Evolutionary conservation across 306 rosid genomes (phyloP).

Genomic region (Casuarina equisetifolia): DNA sequence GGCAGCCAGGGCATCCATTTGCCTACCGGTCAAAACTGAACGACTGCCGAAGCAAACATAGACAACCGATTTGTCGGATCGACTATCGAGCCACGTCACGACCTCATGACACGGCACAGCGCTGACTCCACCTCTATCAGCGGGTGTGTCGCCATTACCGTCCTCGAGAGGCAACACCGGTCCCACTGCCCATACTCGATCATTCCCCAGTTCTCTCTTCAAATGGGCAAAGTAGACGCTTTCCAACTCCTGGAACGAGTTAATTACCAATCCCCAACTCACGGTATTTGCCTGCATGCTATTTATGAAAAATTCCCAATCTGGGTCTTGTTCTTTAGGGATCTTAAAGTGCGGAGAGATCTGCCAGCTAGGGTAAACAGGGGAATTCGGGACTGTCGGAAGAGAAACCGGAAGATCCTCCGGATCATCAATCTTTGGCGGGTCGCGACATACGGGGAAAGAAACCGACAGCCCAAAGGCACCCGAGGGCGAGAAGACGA

Average conservation of each 20-base stretch:
- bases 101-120: constrained; percentile 19
- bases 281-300: constrained; percentile 12
- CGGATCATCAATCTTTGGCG: constrained; percentile 12
- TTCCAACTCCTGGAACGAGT: constrained; percentile 39
- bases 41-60: constrained; percentile 57
- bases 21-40: constrained; percentile 19
- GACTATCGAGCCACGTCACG: constrained; percentile 37
- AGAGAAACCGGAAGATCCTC: constrained; percentile 23
- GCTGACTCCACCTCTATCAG: constrained; percentile 37
- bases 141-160: not conserved
- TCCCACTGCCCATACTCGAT: constrained; percentile 49
- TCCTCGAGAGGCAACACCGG: constrained; percentile 24
- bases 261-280: constrained; percentile 45
- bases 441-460: constrained; percentile 32
- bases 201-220: constrained; percentile 28
- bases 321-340: constrained; percentile 16
- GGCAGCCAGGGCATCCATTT: constrained; percentile 32
- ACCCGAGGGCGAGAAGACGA: constrained; percentile 50
- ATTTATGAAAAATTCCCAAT: constrained; percentile 25
- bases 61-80: constrained; percentile 23
- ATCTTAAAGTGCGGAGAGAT: not conserved
- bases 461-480: constrained; percentile 18
- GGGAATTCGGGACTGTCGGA: constrained; percentile 40
- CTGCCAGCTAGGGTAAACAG: constrained; percentile 47
- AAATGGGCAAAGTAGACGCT: constrained; percentile 30